Base-by-base conservation (phyloP, 331 rosid species). In the Rosa hybrid region DNA sequence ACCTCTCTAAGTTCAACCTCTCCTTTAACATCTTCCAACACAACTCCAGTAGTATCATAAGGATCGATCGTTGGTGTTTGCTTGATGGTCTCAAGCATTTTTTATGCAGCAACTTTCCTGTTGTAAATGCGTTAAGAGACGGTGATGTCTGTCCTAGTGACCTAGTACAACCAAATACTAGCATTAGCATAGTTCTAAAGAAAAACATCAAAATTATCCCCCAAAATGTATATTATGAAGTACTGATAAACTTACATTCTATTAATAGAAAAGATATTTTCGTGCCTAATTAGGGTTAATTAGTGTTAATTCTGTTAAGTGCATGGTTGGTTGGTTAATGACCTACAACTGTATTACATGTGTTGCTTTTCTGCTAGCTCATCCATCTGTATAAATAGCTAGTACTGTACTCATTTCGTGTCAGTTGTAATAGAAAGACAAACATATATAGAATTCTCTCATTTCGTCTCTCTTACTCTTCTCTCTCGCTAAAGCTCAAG, bases 101-200 rank as follows among this genome's bases (percentile, higher is more conserved):
- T 95, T 68, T 86, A 93, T 3, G 98, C 96, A 65, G 99, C 97
- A 53, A 98, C 99, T 84, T 81, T 89, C 60, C 98, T 65, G 94
- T 78, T 42, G 98, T 91, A 82, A 95, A 91, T 82, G 98, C 98
- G 74, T 89, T 90, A 51, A 95, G 11, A 72, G 88, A 30, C 30
- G 98, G 99, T 11, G 99, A 81, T 88, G 99, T 10, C 72, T 95
- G 98, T 14, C 97, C 98, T 1, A 95, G 68, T 23, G 90, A 79
- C 90, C 94, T 90, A 4, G 71, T 77, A 78, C 53, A 75, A 45
- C 30, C 30, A 14, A 34, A 14, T 30, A 65, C 30, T 27, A 1
- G 44, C 1, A 12, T 30, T 34, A 64, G 45, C 44, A 34, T 16
- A 6, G 4, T 64, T 64, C 8, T 4, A 30, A 30, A 5, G 14